phyloP scores from a whole-genome alignment of 176 grass and related monocot species.

The Avena eriantha region DNA sequence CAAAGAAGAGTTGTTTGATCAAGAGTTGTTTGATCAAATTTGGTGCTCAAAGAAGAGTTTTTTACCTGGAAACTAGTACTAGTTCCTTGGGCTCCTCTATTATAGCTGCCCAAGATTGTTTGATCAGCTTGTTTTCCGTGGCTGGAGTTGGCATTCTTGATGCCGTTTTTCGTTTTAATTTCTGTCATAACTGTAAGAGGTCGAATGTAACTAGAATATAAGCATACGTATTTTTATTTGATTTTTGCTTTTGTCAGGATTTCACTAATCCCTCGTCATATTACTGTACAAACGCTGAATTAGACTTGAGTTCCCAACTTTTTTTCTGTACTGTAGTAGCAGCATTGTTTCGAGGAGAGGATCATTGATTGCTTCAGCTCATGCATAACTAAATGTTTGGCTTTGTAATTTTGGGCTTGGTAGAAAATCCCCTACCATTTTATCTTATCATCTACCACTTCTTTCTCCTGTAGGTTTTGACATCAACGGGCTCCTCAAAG shows the following conservation, averaged over 20 bases:
- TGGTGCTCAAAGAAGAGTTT: too few relatives aligned
- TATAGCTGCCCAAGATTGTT: not conserved
- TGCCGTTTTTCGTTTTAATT: not conserved
- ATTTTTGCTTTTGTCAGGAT: not conserved
- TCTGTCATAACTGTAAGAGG: not conserved
- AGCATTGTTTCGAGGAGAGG: not conserved
- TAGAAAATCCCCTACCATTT: not conserved
- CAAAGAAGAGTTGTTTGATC: too few relatives aligned
- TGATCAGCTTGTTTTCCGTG: not conserved
- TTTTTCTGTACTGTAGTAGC: not conserved
- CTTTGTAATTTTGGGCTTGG: not conserved
- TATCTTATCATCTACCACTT: not conserved
- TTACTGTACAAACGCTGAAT: not conserved
- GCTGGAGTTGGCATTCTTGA: not conserved
- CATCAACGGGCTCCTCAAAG: slow-evolving; percentile 71
- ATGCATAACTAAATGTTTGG: not conserved
- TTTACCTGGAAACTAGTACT: not conserved
- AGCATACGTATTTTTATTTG: not conserved
- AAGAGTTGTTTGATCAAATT: too few relatives aligned
- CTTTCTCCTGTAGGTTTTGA: slow-evolving; percentile 67
- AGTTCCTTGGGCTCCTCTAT: slow-evolving; percentile 13
- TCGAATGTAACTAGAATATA: slow-evolving; percentile 11
- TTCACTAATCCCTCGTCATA: slow-evolving; percentile 1
- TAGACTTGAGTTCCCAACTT: slow-evolving; percentile 14
- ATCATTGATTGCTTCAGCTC: slow-evolving; percentile 9